Conservation (phyloP, 108 stramenopile species). For the Nitzschia sp. region DNA sequence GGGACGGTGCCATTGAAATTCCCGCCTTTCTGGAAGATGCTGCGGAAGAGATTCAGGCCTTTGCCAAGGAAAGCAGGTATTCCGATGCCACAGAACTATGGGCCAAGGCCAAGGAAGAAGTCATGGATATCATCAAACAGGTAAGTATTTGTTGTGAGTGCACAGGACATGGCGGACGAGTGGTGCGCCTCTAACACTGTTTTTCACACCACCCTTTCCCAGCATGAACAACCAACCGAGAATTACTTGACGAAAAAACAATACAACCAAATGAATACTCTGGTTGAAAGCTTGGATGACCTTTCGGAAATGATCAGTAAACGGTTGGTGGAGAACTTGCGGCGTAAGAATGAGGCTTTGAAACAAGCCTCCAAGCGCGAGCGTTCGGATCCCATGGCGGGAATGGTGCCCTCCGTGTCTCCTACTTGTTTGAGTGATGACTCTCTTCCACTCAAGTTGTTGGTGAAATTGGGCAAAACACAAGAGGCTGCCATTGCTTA, state of each 20-base stretch:
- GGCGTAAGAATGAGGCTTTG: slow-evolving; percentile 83
- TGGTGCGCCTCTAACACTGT: too few relatives aligned
- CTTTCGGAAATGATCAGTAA: slow-evolving; percentile 64
- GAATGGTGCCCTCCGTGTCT: slow-evolving; percentile 65
- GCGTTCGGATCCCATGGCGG: slow-evolving; percentile 63
- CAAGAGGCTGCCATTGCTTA: slow-evolving; percentile 83
- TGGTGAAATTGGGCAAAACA: slow-evolving; percentile 73
- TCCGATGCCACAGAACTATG: slow-evolving; percentile 77
- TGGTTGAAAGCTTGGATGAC: slow-evolving; percentile 45
- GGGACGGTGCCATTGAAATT: slow-evolving; percentile 57
- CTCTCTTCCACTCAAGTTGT: slow-evolving; percentile 60
- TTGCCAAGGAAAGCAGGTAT: slow-evolving; percentile 80
- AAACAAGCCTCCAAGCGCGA: slow-evolving; percentile 78
- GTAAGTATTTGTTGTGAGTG: slow-evolving; percentile 15
- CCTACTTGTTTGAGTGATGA: slow-evolving; percentile 80
- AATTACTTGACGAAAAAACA: slow-evolving; percentile 64
- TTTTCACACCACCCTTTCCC: too few relatives aligned
- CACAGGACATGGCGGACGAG: too few relatives aligned
- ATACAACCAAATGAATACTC: slow-evolving; percentile 43
- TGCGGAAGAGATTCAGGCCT: slow-evolving; percentile 72
- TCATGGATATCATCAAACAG: slow-evolving; percentile 55
- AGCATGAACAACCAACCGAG: slow-evolving; percentile 45
- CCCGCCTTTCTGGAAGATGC: slow-evolving; percentile 74
- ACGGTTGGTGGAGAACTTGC: slow-evolving; percentile 69
- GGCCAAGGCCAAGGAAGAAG: slow-evolving; percentile 72